Evolutionary conservation across 495 filamentous ascomycete species (phyloP), one percentile per base, ranked within the genome.

Genomic region (Aspergillus carlsbadensis): DNA sequence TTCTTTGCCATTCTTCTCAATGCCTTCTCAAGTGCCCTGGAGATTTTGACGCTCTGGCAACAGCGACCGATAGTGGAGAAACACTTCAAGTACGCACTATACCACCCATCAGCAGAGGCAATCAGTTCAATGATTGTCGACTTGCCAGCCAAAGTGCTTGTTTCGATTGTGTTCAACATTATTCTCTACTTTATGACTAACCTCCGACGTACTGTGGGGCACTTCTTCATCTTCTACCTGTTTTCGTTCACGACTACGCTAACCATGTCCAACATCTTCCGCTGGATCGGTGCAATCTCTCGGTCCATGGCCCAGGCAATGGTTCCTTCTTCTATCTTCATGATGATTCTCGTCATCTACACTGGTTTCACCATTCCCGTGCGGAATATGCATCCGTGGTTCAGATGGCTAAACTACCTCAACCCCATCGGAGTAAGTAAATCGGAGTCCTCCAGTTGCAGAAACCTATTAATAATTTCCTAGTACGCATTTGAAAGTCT

Each of bases 51-150:
- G 6, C 79, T 96, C 5, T 96, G 90, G 68, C 81, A 87, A 17
- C 92, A 96, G 81, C 84, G 92, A 13, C 84, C 88, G 1, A 96
- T 97, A 63, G 91, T 97, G 52, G 92, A 96, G 65, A 97, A 97
- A 65, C 92, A 97, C 63, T 74, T 77, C 50, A 85, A 87, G 57
- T 97, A 96, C 66, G 92, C 92, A n/a, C 76, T 96, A 18, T 96
- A 96, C 62, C 92, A 96, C 65, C 89, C 92, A 0, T 90, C 88
- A 4, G 86, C 91, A 13, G 92, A 96, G 74, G 90, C 91, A 2
- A 78, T 95, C 47, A 83, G 91, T 2, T 91, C 87, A 11, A 91
- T 92, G 82, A 72, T 96, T 18, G 85, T 82, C 54, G 92, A 96
- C 62, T 62, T 96, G 61, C 92, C 92, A 0, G 75, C 79, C 44